phyloP scores from a whole-genome alignment of 2,329 filamentous ascomycete species.

The Trichophyton verrucosum region DNA sequence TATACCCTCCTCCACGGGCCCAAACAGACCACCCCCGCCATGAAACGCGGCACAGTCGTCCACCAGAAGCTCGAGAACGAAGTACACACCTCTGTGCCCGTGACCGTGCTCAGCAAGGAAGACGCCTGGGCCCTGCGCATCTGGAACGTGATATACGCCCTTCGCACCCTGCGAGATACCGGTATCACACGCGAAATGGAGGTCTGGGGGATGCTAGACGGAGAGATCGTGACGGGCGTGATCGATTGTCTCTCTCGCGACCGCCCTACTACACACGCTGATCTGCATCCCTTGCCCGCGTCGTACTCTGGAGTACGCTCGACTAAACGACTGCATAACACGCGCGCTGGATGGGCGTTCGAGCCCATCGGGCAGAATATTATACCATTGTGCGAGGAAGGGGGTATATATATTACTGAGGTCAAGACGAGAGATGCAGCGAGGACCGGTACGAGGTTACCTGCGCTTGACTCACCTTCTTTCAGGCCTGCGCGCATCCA shows the following conservation, averaged over 20 bases:
- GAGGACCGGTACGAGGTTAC: constrained; percentile 42
- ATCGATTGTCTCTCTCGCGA: constrained; percentile 64
- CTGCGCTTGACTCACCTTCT: constrained; percentile 46
- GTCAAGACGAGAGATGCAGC: constrained; percentile 61
- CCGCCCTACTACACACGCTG: too few species aligned
- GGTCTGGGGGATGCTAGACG: constrained; percentile 74
- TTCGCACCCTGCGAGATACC: constrained; percentile 58
- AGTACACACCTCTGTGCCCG: constrained; percentile 62
- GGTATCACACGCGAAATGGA: constrained; percentile 65
- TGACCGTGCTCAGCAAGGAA: constrained; percentile 62
- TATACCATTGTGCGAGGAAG: not conserved
- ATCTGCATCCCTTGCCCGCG: too few species aligned
- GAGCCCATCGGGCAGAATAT: not conserved
- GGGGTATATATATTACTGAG: constrained; percentile 62
- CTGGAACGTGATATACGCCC: constrained; percentile 83
- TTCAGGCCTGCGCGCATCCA: constrained; percentile 72
- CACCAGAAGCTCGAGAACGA: constrained; percentile 78
- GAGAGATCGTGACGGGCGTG: constrained; percentile 72
- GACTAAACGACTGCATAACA: not conserved
- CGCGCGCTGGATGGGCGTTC: constrained; percentile 4
- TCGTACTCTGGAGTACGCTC: not conserved
- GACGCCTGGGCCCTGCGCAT: constrained; percentile 70
- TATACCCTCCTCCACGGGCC: constrained; percentile 71
- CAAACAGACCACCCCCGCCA: constrained; percentile 63
- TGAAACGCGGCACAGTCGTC: constrained; percentile 68